A percentile compares a stretch with the other conserved stretches of the same genome.
These are phyloP conservation scores for Chenopodium quinoa DNA, from an alignment of 148 eudicot species.

Conservation along the genomic window DNA sequence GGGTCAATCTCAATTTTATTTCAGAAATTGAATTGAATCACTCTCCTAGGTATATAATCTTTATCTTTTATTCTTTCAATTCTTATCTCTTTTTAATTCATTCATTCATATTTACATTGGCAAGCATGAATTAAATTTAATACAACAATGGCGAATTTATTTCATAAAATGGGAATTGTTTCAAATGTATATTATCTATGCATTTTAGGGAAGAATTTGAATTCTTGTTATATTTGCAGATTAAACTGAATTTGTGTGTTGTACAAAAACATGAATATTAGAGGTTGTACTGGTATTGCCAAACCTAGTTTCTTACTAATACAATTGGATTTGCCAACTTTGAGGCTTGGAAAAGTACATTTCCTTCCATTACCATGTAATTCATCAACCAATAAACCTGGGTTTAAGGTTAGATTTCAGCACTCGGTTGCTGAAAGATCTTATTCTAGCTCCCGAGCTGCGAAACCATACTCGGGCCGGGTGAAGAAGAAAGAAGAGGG, in stretches of 20 bases:
- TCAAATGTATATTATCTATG: too few relatives aligned
- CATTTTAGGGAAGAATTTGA: not conserved
- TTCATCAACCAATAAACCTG: not conserved
- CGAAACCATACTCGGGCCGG: conserved; percentile 34
- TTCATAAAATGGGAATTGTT: too few relatives aligned
- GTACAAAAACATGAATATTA: conserved; percentile 47
- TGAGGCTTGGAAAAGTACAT: conserved; percentile 37
- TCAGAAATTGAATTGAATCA: too few relatives aligned
- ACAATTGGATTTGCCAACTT: conserved; percentile 53
- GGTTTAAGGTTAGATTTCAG: too few relatives aligned
- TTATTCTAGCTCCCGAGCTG: conserved; percentile 24
- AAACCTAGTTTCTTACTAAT: conserved; percentile 53
- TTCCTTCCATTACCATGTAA: conserved; percentile 28
- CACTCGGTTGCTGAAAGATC: too few relatives aligned
- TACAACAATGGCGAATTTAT: too few relatives aligned
- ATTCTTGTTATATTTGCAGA: not conserved
- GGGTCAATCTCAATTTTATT: too few relatives aligned
- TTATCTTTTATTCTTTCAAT: too few relatives aligned
- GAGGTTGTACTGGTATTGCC: conserved; percentile 45
- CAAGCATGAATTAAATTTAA: too few relatives aligned
- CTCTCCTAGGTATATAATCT: too few relatives aligned
- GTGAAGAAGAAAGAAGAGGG: conserved; percentile 32
- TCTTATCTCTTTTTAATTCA: too few relatives aligned
- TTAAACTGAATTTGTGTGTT: conserved; percentile 23
- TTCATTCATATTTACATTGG: too few relatives aligned